These are phyloP conservation scores for Solanum paucissectum DNA, from an alignment of 257 asterid genomes.

Conservation along the genomic window DNA sequence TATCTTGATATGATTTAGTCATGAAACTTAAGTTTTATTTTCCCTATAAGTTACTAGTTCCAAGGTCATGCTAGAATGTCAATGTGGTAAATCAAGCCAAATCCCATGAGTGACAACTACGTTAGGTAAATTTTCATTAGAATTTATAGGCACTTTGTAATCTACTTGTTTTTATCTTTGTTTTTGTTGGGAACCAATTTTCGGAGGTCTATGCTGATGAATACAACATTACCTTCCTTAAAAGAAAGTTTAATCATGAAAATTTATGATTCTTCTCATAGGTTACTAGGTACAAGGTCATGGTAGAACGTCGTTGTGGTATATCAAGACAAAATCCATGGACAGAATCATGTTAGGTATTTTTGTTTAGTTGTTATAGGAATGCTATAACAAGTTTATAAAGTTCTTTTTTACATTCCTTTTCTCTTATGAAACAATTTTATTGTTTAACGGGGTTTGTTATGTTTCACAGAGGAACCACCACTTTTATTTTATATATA, in stretches of 20 bases:
- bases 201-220: too few relatives aligned
- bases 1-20: neutral
- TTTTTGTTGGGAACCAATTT: too few relatives aligned
- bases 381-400: neutral
- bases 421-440: too few relatives aligned
- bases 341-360: neutral
- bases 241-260: neutral
- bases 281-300: neutral
- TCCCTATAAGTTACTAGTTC: neutral
- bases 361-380: too few relatives aligned
- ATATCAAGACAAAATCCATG: neutral
- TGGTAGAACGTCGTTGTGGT: neutral
- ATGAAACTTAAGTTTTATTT: neutral
- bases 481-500: neutral
- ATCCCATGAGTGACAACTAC: neutral
- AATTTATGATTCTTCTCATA: neutral
- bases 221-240: too few relatives aligned
- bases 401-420: too few relatives aligned
- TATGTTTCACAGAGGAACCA: too few relatives aligned
- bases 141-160: too few relatives aligned
- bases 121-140: neutral
- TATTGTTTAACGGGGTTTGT: too few relatives aligned
- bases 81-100: neutral
- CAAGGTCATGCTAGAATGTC: neutral
- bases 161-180: too few relatives aligned